Base-by-base conservation (phyloP, 257 asterid genomes). In the Plantago ovata region DNA sequence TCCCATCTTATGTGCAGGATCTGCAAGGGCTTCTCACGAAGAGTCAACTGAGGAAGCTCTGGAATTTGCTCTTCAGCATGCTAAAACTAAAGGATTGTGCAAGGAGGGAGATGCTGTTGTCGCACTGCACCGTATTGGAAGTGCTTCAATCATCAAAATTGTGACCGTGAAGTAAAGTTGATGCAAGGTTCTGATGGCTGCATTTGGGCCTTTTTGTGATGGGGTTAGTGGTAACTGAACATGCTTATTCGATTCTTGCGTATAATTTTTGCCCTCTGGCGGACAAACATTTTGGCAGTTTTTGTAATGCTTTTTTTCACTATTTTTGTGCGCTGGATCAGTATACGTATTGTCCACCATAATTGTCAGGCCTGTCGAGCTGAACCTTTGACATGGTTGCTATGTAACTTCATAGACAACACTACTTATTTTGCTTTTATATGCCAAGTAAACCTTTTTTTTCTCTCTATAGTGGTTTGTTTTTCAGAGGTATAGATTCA, bases 1-100 rank as follows among this genome's bases (percentile, higher is more conserved):
- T 22, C 95, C 95, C 0, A 67, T 87, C 58, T 71, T 87, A 15
- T 81, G 86, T 48, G 94, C 87, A n/a, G 96, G 94, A 19, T 87
- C 96, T 8, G 85, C 94, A 0, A 72, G 87, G 81, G 96, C 94
- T 42, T 84, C 96, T 16, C 84, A 83, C 19, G 94, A 84, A 74
- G 94, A 87, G 70, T 87, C 96, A 3, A 87, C 94, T 0, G 94
- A 87, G 72, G 96, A 84, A 72, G 94, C 96, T 6, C 62, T 87
- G 66, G 94, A 82, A 19, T 87, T 87, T 19, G 87, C 96, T 13
- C 89, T 87, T 58, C 75, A 84, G 56, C 87, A 87, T 59, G 96
- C 94, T 20, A 84, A 87, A 63, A 66, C 77, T 0, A 84, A 77
- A 72, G 89, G 89, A 3, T 79, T 87, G 9, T 87, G 96, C 89